Evolutionary conservation across 129 eudicot species (phyloP), one percentile per base, ranked within the genome.

Genomic region (Ambrosia trifida): DNA sequence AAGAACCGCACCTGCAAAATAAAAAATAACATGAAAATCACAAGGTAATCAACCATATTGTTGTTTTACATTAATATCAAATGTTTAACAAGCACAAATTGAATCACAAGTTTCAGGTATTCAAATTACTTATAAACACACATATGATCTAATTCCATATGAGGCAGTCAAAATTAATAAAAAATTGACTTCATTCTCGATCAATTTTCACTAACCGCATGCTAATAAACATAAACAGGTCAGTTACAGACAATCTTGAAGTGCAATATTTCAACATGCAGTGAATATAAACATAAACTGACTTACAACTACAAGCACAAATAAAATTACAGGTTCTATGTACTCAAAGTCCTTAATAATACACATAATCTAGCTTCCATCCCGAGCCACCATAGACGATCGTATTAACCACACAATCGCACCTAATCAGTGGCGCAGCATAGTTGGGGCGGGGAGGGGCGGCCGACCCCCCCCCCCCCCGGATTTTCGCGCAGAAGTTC

Each of bases 1-100:
- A 95, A 79, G 79, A 90, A 90, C 4, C 96, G 68, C 75, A 90
- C 89, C 97, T 90, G 53, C 11, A 41, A 81, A 58, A 12, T 44
- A 31, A 11, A 16, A 81, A 51, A 9, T 41, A 11, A 16, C 18
- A 13, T 31, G 36, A 18, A 72, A 33, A 54, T 24, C 68, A 65
- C 16, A 65, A 20, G 41, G 17, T 58, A 63, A 71, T 63, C 56
- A 14, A 20, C 36, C 31, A 46, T n/a, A 16, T 14, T 45, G 68
- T 16, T 59, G 32, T 31, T 16, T 30, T 31, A n/a, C 13, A 62
- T 44, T 46, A 59, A 59, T 16, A 59, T 72, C 69, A 72, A 45
- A 8, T 9, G 12, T 2, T 18, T 44, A 10, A 35, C 18, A 40
- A 41, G 67, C 67, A 57, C 30, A 43, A 44, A 58, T 33, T 65